Evolutionary conservation across 495 filamentous ascomycete genomes (phyloP).

Genomic region (Neurospora tetraspora): DNA sequence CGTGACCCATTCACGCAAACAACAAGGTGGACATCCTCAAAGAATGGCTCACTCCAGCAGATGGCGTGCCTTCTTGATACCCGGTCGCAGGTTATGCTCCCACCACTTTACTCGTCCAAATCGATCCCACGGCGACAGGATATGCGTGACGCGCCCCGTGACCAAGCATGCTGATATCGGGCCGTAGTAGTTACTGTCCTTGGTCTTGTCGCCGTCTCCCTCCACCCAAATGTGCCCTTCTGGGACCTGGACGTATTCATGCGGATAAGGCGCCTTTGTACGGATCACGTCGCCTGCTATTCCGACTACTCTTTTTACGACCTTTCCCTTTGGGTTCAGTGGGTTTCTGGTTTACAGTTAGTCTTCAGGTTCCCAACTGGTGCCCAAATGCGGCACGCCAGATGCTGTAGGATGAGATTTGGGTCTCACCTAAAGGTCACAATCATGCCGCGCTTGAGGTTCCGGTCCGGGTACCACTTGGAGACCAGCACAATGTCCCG

Average conservation of each 20-base stretch:
- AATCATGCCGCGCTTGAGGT: constrained; percentile 42
- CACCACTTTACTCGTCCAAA: constrained; percentile 42
- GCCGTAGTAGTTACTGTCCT: constrained; percentile 70
- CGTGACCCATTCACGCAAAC: neutral
- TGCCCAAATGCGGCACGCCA: neutral
- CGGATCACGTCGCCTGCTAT: constrained; percentile 58
- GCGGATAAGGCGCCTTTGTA: constrained; percentile 52
- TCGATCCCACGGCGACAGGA: constrained; percentile 49
- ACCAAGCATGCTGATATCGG: constrained; percentile 54
- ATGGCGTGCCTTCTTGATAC: constrained; percentile 6
- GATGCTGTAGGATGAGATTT: neutral
- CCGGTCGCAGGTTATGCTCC: constrained; percentile 25
- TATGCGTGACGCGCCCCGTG: constrained; percentile 50
- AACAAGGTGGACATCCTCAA: neutral
- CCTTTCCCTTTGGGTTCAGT: constrained; percentile 44
- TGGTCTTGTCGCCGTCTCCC: constrained; percentile 52
- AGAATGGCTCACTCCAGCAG: neutral
- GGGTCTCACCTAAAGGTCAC: constrained; percentile 39
- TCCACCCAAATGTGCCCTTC: constrained; percentile 72
- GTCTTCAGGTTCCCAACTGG: constrained; percentile 1
- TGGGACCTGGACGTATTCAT: constrained; percentile 47
- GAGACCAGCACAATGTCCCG: constrained; percentile 43
- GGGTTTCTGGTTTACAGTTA: constrained; percentile 45
- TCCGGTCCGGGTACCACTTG: constrained; percentile 36
- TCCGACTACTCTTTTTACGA: constrained; percentile 61